phyloP scores from a whole-genome alignment of 2,329 filamentous ascomycete species.

The Alternaria sp. region DNA sequence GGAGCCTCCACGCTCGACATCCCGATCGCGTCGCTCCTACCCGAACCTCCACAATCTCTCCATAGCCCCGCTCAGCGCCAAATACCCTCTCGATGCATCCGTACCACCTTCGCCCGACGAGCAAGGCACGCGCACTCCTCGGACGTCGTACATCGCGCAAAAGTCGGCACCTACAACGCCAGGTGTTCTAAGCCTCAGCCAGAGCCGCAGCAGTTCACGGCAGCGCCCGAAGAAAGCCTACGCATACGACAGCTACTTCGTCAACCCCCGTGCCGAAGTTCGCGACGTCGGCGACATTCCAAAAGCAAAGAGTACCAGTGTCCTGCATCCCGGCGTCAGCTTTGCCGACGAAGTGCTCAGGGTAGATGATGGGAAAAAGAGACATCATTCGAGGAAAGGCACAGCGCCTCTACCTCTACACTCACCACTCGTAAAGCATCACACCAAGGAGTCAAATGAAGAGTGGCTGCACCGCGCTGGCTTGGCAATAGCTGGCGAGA shows the following conservation, averaged over 20 bases:
- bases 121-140: constrained; percentile 34
- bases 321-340: constrained; percentile 43
- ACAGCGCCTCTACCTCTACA: constrained; percentile 37
- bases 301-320: constrained; percentile 56
- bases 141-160: constrained; percentile 56
- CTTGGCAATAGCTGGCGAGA: constrained; percentile 61
- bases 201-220: constrained; percentile 44
- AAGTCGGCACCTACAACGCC: constrained; percentile 57
- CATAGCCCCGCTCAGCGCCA: constrained; percentile 64
- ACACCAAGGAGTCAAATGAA: constrained; percentile 46
- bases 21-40: constrained; percentile 59
- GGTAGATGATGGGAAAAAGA: constrained; percentile 8
- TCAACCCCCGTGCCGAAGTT: constrained; percentile 26
- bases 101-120: constrained; percentile 44
- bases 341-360: constrained; percentile 26
- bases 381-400: constrained; percentile 40
- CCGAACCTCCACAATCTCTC: constrained; percentile 66
- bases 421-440: constrained; percentile 33
- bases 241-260: constrained; percentile 44
- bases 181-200: constrained; percentile 54
- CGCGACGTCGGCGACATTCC: constrained; percentile 47
- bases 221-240: constrained; percentile 46
- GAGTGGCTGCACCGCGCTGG: constrained; percentile 67
- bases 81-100: constrained; percentile 58
- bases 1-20: constrained; percentile 33